Percentiles rank a stretch among this genome's conserved stretches.
phyloP scores from a whole-genome alignment of 805 yeast genomes.

The Maudiozyma serrabonitensis region DNA sequence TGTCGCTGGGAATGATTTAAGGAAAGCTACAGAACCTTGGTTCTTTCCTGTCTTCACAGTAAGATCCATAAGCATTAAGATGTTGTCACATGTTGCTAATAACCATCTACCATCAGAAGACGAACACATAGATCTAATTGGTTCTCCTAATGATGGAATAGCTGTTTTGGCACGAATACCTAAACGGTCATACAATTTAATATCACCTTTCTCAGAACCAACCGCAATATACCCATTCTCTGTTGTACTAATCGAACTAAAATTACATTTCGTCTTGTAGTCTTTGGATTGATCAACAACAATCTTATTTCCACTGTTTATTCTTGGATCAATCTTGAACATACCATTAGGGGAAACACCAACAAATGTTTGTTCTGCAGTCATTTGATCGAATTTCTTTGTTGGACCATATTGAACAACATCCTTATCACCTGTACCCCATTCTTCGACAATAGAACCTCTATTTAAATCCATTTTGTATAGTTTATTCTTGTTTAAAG shows the following conservation, averaged over 20 bases:
- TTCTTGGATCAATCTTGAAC: constrained; percentile 75
- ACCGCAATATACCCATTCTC: constrained; percentile 67
- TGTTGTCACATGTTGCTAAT: constrained; percentile 68
- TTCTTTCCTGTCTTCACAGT: constrained; percentile 52
- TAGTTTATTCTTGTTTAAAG: constrained; percentile 35
- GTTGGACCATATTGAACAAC: constrained; percentile 57
- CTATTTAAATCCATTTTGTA: constrained; percentile 70
- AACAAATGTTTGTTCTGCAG: constrained; percentile 62
- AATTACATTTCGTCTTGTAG: constrained; percentile 46
- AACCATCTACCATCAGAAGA: constrained; percentile 77
- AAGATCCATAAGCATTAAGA: constrained; percentile 61
- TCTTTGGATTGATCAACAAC: constrained; percentile 46
- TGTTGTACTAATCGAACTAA: constrained; percentile 60
- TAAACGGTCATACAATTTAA: constrained; percentile 59
- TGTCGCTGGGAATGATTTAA: constrained; percentile 52
- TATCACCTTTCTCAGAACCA: constrained; percentile 66
- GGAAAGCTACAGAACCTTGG: constrained; percentile 53
- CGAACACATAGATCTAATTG: constrained; percentile 54
- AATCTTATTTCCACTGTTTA: constrained; percentile 43
- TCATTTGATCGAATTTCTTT: constrained; percentile 63
- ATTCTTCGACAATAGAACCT: constrained; percentile 81
- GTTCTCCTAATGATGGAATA: constrained; percentile 77
- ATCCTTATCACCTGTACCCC: constrained; percentile 48
- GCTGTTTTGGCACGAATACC: constrained; percentile 72
- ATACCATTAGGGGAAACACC: constrained; percentile 60